phyloP scores from a whole-genome alignment of 108 stramenopile species.

The Discostella pseudostelligera region DNA sequence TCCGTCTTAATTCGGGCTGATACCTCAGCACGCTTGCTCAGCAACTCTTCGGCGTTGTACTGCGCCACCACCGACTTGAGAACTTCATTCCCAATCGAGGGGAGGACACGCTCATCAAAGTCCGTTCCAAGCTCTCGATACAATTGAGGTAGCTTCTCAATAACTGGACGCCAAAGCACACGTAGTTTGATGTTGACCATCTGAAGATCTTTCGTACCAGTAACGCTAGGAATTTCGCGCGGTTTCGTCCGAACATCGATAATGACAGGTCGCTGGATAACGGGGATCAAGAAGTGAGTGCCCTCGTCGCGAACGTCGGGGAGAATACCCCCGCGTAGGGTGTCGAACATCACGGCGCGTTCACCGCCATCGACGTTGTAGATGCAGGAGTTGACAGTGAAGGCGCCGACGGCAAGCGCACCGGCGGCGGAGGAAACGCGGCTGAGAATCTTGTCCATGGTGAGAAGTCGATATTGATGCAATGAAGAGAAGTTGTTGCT shows the following conservation, averaged over 20 bases:
- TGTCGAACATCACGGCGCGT: conserved; percentile 98
- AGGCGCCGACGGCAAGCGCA: conserved; percentile 74
- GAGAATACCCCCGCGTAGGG: conserved; percentile 91
- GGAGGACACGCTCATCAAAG: conserved; percentile 99
- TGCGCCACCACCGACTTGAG: conserved; percentile 99
- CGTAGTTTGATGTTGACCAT: conserved; percentile 99
- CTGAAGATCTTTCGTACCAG: conserved; percentile 99
- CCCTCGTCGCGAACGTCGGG: conserved; percentile 92
- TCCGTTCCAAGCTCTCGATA: conserved; percentile 95
- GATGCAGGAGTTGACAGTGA: conserved; percentile 80
- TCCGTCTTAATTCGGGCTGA: conserved; percentile 90
- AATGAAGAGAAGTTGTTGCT: too few relatives aligned
- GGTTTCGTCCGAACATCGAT: conserved; percentile 96
- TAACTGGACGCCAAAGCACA: conserved; percentile 96
- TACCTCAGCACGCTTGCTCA: conserved; percentile 97
- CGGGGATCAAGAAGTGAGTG: conserved; percentile 90
- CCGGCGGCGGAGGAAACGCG: conserved; percentile 62
- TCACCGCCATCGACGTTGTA: conserved; percentile 98
- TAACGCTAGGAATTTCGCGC: conserved; percentile 93
- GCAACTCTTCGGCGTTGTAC: conserved; percentile 99
- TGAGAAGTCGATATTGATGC: background rate
- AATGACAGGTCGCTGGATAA: conserved; percentile 90
- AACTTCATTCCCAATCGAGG: conserved; percentile 98
- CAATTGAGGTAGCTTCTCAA: conserved; percentile 88
- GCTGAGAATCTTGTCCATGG: conserved; percentile 60